phyloP scores from a whole-genome alignment of 176 grass and related monocot species.

The Tillandsia fasciculata region DNA sequence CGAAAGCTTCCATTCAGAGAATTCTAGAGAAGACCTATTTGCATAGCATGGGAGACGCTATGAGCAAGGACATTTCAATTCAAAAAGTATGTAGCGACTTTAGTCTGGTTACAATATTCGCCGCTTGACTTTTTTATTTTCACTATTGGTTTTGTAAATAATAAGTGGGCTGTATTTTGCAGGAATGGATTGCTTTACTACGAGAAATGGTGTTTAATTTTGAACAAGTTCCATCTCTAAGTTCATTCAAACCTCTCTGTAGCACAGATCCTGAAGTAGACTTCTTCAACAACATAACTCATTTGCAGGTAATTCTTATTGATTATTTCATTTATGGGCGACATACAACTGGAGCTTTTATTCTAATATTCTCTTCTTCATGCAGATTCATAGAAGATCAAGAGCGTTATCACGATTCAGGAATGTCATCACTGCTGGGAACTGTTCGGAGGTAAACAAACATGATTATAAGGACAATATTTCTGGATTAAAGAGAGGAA shows the following conservation, averaged over 20 bases:
- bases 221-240: slow-evolving; percentile 47
- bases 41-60: slow-evolving; percentile 68
- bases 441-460: slow-evolving; percentile 68
- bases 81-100: slow-evolving; percentile 43
- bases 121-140: not conserved
- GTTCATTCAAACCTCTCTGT: slow-evolving; percentile 63
- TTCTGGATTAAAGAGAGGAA: not conserved
- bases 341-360: slow-evolving; percentile 10
- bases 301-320: slow-evolving; percentile 78
- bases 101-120: not conserved
- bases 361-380: slow-evolving; percentile 8
- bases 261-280: slow-evolving; percentile 79
- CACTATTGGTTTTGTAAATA: slow-evolving; percentile 4
- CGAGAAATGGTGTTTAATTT: slow-evolving; percentile 76
- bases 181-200: slow-evolving; percentile 91
- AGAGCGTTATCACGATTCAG: slow-evolving; percentile 78
- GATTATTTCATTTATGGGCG: slow-evolving; percentile 1
- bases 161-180: slow-evolving; percentile 18
- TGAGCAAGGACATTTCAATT: slow-evolving; percentile 69
- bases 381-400: slow-evolving; percentile 78
- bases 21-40: slow-evolving; percentile 70
- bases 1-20: slow-evolving; percentile 45
- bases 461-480: not conserved
- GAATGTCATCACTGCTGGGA: slow-evolving; percentile 38
- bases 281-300: slow-evolving; percentile 89